Base-by-base conservation (phyloP, 106 monocot genomes). In the Phalaenopsis equestris region DNA sequence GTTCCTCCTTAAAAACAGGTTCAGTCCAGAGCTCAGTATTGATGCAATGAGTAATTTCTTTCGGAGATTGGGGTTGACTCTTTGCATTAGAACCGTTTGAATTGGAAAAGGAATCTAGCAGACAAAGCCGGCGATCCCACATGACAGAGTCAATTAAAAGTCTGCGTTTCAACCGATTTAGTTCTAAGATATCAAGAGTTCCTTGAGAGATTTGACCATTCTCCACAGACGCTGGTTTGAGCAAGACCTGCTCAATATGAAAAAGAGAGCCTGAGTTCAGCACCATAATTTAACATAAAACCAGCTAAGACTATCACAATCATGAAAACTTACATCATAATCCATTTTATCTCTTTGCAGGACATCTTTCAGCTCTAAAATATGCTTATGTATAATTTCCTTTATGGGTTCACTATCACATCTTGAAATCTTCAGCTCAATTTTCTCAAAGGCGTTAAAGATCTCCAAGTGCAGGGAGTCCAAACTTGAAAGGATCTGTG, bases 121-220 rank as follows among this genome's bases (percentile, higher is more conserved):
- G 79, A 81, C 78, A 80, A 41, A 98, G 87, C 19, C 84, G 83
- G 5, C 76, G 84, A 67, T 94, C 88, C 98, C 98, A 98, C 72
- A 78, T 80, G 77, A 94, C 81, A 70, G 90, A 87, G 82, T 98
- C 87, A 74, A 94, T 82, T 46, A 98, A 78, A 17, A 98, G 88
- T 45, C 57, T 80, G 36, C 84, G 87, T 77, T 84, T 90, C 76
- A 94, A 67, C 14, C 78, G 81, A 76, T 94, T 98, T 42, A 98
- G 86, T 81, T 94, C 88, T 72, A 94, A 83, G 41, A 98, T 79
- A 81, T 93, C 86, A 72, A 84, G 56, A 37, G 73, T 80, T 49
- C 42, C 58, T 9, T 84, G 81, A 16, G 55, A 73, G 36, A 19
- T 18, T 42, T 77, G 78, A 57, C 37, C 70, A 80, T 81, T 70